These are phyloP conservation scores for Suillus brevipes DNA, from an alignment of 768 basidiomycete species.

Conservation along the genomic window DNA sequence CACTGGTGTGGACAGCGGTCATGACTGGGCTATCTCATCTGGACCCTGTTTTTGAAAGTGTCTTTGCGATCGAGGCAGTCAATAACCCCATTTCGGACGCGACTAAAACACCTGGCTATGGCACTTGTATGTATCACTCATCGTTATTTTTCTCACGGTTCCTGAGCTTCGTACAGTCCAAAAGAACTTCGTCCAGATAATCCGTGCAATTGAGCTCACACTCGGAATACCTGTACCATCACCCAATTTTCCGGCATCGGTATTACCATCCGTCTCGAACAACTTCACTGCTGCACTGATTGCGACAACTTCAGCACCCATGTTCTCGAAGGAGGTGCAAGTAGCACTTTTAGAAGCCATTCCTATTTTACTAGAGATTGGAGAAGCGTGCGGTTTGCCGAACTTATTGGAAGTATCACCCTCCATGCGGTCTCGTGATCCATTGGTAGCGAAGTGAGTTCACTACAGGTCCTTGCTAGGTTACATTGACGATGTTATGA, in stretches of 20 bases:
- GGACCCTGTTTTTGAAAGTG: slow-evolving; percentile 62
- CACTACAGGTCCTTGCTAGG: background rate
- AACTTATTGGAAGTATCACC: slow-evolving; percentile 23
- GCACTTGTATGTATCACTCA: no score
- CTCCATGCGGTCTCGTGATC: slow-evolving; percentile 18
- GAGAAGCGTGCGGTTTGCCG: slow-evolving; percentile 19
- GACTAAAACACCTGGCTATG: slow-evolving; percentile 54
- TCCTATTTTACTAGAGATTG: slow-evolving; percentile 37
- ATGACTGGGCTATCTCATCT: slow-evolving; percentile 42
- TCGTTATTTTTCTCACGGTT: slow-evolving; percentile 2
- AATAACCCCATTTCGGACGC: slow-evolving; percentile 82
- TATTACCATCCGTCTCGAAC: background rate
- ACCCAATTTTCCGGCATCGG: slow-evolving; percentile 6
- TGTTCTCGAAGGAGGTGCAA: slow-evolving; percentile 32
- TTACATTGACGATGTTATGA: background rate
- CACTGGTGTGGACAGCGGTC: slow-evolving; percentile 75
- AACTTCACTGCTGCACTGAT: no score
- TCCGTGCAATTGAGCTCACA: slow-evolving; percentile 62
- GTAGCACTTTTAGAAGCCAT: slow-evolving; percentile 35
- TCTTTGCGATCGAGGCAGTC: slow-evolving; percentile 71
- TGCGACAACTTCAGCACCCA: slow-evolving; percentile 13
- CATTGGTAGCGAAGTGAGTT: slow-evolving; percentile 41
- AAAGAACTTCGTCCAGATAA: slow-evolving; percentile 61
- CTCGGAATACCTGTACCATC: slow-evolving; percentile 50
- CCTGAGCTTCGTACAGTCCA: slow-evolving; percentile 49